Evolutionary conservation across 2,329 filamentous ascomycete species (phyloP).

Genomic region (Colletotrichum sidae): DNA sequence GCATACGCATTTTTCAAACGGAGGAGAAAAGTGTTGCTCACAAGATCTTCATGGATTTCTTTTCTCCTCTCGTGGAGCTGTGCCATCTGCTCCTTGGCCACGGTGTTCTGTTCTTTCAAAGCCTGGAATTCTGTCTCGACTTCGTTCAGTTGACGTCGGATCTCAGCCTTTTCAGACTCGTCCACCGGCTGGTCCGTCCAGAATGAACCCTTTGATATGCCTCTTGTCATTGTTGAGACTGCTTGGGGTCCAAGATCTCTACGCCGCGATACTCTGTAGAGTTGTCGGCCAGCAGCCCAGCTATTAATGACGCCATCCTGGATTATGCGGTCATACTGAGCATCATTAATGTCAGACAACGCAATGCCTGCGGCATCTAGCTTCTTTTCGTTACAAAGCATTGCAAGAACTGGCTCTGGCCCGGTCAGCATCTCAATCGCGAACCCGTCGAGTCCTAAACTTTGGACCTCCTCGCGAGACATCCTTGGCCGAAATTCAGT

Average conservation of each 20-base stretch:
- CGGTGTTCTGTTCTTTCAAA: conserved; percentile 55
- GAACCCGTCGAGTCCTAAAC: conserved; percentile 81
- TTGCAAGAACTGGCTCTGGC: conserved; percentile 84
- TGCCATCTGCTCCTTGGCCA: conserved; percentile 56
- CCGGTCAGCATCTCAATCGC: conserved; percentile 83
- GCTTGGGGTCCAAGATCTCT: conserved; percentile 83
- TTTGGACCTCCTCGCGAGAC: conserved; percentile 63
- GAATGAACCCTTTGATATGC: conserved; percentile 69
- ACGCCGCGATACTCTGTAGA: conserved; percentile 75
- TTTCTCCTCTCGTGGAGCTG: conserved; percentile 39
- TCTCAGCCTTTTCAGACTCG: conserved; percentile 68
- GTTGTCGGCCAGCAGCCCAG: conserved; percentile 77
- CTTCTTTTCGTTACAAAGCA: conserved; percentile 82
- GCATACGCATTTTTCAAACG: conserved; percentile 3
- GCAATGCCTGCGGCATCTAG: conserved; percentile 77
- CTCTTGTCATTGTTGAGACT: conserved; percentile 74
- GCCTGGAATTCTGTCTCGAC: conserved; percentile 53
- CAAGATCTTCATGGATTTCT: conserved; percentile 41
- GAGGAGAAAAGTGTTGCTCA: conserved; percentile 39
- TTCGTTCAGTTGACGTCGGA: conserved; percentile 66
- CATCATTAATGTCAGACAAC: conserved; percentile 70
- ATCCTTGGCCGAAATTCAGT: conserved; percentile 67
- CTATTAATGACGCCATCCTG: conserved; percentile 67
- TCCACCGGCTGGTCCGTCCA: conserved; percentile 87
- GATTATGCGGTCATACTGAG: conserved; percentile 75